A percentile compares a stretch with the other conserved stretches of the same genome.
phyloP scores from a whole-genome alignment of 441 rosid species.

The Gossypium schwendimanii region DNA sequence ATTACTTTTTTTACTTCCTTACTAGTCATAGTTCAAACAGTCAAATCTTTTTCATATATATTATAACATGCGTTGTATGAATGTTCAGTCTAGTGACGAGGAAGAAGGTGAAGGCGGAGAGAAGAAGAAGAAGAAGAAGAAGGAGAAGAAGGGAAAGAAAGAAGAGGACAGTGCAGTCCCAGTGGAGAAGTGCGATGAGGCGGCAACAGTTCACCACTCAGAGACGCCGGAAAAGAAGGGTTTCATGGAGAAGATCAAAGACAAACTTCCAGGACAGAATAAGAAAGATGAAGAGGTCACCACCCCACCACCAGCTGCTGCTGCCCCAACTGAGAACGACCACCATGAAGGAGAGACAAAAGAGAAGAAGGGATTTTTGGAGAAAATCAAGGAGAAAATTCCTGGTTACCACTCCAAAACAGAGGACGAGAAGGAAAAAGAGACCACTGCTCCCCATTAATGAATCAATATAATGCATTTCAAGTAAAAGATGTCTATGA shows the following conservation, averaged over 20 bases:
- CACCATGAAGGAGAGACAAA: conserved; percentile 4
- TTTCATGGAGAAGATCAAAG: conserved; percentile 47
- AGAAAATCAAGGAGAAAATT: conserved; percentile 47
- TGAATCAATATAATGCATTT: neutral
- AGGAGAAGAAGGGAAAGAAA: conserved; percentile 37
- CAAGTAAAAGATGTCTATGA: neutral
- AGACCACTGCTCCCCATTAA: neutral
- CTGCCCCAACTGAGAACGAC: neutral
- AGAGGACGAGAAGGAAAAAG: neutral
- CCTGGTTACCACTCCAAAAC: conserved; percentile 57
- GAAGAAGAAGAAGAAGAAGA: conserved; percentile 35
- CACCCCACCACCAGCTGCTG: conserved; percentile 26
- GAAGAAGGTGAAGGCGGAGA: conserved; percentile 44
- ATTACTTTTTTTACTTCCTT: conserved; percentile 22
- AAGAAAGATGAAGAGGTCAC: conserved; percentile 36
- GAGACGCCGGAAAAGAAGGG: conserved; percentile 41
- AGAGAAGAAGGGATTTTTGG: conserved; percentile 58
- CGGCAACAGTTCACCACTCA: neutral
- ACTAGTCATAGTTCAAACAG: neutral
- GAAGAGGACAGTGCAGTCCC: conserved; percentile 34
- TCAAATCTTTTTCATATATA: neutral
- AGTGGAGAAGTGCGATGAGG: conserved; percentile 6
- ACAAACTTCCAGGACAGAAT: conserved; percentile 44
- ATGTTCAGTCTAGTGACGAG: conserved; percentile 67
- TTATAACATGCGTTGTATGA: neutral